These are phyloP conservation scores for Aureobasidium uvarum DNA, from an alignment of 2,329 filamentous ascomycete species.

Conservation along the genomic window DNA sequence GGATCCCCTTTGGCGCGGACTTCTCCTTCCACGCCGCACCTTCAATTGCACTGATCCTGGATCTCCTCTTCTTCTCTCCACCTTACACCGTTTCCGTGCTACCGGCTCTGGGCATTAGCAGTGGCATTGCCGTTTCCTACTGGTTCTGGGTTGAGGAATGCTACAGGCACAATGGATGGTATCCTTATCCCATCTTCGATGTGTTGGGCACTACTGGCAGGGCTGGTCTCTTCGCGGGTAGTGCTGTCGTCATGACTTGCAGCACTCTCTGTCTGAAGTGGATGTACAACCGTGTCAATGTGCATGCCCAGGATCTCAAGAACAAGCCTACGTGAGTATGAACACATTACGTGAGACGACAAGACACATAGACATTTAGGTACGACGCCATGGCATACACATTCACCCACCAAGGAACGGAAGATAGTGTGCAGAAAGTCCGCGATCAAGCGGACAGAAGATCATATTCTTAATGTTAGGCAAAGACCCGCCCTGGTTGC, in stretches of 20 bases:
- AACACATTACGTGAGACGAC: neutral
- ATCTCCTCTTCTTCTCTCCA: conserved; percentile 67
- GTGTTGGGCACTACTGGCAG: conserved; percentile 65
- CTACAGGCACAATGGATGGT: conserved; percentile 66
- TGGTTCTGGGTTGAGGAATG: conserved; percentile 77
- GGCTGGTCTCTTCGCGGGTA: conserved; percentile 60
- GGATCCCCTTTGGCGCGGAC: conserved; percentile 54
- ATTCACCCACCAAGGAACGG: neutral
- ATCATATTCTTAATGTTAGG: conserved; percentile 17
- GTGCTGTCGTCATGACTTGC: conserved; percentile 66
- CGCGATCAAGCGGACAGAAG: conserved; percentile 10
- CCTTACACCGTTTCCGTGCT: conserved; percentile 66
- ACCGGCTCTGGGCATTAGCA: conserved; percentile 59
- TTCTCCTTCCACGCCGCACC: conserved; percentile 66
- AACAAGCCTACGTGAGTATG: conserved; percentile 17
- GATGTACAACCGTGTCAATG: conserved; percentile 67
- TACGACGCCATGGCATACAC: conserved; percentile 2
- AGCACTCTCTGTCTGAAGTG: conserved; percentile 68
- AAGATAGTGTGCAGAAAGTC: neutral
- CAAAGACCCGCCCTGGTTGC: neutral
- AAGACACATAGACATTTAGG: conserved; percentile 10
- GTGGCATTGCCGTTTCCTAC: conserved; percentile 62
- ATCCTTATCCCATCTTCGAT: conserved; percentile 83
- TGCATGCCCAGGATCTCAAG: conserved; percentile 36
- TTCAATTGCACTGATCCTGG: conserved; percentile 61